Conservation (phyloP, 305 asterid genomes). For the Fraxinus latifolia region DNA sequence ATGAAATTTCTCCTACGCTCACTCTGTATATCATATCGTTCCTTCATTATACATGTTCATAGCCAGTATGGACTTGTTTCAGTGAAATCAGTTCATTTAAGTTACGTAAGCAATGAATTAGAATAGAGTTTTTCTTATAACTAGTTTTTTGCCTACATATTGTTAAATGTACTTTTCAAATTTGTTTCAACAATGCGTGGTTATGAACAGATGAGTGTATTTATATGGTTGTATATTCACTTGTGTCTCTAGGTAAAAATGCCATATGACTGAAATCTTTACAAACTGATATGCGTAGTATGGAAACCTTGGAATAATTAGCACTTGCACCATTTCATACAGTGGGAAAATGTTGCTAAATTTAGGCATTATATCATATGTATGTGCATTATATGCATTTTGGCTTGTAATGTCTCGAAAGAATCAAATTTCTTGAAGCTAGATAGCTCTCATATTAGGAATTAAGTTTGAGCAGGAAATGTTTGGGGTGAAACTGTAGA, state of each 20-base stretch:
- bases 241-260: neutral
- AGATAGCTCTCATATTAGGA: neutral
- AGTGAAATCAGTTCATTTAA: neutral
- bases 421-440: neutral
- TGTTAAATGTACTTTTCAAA: neutral
- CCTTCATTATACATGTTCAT: neutral
- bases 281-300: neutral
- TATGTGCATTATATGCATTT: neutral
- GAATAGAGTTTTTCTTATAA: neutral
- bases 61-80: neutral
- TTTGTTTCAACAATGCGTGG: neutral
- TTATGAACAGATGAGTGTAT: neutral
- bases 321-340: neutral
- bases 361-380: neutral
- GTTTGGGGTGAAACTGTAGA: neutral
- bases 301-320: neutral
- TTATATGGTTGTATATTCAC: neutral
- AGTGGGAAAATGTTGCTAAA: neutral
- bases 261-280: neutral
- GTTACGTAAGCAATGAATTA: neutral
- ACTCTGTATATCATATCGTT: neutral
- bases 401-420: neutral
- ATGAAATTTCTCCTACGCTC: neutral
- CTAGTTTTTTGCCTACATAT: neutral
- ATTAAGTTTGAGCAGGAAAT: neutral